These are phyloP conservation scores for Cantharellus anzutake DNA, from an alignment of 768 basidiomycete genomes.

Conservation along the genomic window DNA sequence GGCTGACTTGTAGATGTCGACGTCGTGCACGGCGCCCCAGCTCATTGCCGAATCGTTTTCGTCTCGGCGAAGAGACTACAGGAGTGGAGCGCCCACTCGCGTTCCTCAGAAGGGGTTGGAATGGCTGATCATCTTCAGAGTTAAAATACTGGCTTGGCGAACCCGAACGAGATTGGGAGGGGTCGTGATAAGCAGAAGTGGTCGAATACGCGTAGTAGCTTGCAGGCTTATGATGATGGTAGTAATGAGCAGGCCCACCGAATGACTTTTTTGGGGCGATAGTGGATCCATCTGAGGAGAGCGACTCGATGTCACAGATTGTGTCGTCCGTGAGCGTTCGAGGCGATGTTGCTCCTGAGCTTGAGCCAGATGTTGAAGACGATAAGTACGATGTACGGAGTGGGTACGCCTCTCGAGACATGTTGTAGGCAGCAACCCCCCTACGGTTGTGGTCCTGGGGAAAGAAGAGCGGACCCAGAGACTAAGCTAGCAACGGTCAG, in stretches of 20 bases:
- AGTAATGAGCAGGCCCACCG: not conserved
- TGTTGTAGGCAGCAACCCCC: not conserved
- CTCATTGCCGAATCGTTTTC: not conserved
- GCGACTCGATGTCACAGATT: not conserved
- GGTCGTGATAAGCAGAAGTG: not conserved
- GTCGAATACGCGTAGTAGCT: not conserved
- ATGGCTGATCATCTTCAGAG: not conserved
- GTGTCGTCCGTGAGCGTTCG: not conserved
- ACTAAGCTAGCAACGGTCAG: not conserved
- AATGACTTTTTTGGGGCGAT: not conserved
- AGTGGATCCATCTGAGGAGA: not conserved
- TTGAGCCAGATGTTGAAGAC: not conserved
- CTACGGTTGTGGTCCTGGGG: no score
- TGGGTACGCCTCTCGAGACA: not conserved
- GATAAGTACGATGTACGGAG: not conserved
- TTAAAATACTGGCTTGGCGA: not conserved
- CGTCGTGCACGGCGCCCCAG: not conserved
- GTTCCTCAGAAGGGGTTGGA: not conserved
- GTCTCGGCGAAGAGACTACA: not conserved
- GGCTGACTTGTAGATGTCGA: conserved; percentile 9
- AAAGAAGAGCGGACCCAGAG: no score
- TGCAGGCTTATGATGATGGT: not conserved
- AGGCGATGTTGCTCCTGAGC: not conserved
- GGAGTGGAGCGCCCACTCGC: not conserved
- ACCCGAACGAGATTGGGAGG: not conserved